Percentiles rank a stretch among this genome's conserved stretches.
Conservation (phyloP, 495 filamentous ascomycete species). For the Umbilicaria muhlenbergii region DNA sequence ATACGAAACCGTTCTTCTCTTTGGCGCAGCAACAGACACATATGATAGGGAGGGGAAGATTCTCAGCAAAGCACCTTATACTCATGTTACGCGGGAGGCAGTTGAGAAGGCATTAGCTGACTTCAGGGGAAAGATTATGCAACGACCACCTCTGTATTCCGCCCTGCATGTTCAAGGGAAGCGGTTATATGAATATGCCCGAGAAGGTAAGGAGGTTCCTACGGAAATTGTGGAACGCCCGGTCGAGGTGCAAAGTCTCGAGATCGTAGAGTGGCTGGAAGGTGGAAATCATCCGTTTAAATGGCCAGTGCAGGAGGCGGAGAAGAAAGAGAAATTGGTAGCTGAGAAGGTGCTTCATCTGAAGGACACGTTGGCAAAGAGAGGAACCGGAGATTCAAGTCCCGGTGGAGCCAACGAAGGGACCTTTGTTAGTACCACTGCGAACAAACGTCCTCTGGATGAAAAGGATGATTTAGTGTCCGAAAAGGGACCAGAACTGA, state of each 20-base stretch:
- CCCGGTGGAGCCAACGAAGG: constrained; percentile 7
- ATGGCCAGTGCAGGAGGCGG: constrained; percentile 63
- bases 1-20: constrained; percentile 78
- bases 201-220: constrained; percentile 71
- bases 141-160: constrained; percentile 85
- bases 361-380: constrained; percentile 14
- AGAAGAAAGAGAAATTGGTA: constrained; percentile 50
- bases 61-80: constrained; percentile 52
- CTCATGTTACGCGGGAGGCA: constrained; percentile 58
- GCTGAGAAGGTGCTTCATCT: constrained; percentile 51
- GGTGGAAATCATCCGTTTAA: constrained; percentile 57
- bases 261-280: constrained; percentile 77
- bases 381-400: constrained; percentile 9
- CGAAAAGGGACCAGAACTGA: constrained; percentile 2
- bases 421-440: background rate
- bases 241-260: constrained; percentile 58
- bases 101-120: constrained; percentile 61
- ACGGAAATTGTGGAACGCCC: constrained; percentile 66
- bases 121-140: constrained; percentile 79
- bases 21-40: constrained; percentile 83
- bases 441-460: constrained; percentile 15
- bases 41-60: constrained; percentile 80
- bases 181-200: constrained; percentile 86
- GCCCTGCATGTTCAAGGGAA: constrained; percentile 84
- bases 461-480: constrained; percentile 18